Percentiles rank a stretch among this genome's conserved stretches.
These are phyloP conservation scores for Sugiyamaella chiloensis DNA, from an alignment of 805 yeast genomes.

Conservation along the genomic window DNA sequence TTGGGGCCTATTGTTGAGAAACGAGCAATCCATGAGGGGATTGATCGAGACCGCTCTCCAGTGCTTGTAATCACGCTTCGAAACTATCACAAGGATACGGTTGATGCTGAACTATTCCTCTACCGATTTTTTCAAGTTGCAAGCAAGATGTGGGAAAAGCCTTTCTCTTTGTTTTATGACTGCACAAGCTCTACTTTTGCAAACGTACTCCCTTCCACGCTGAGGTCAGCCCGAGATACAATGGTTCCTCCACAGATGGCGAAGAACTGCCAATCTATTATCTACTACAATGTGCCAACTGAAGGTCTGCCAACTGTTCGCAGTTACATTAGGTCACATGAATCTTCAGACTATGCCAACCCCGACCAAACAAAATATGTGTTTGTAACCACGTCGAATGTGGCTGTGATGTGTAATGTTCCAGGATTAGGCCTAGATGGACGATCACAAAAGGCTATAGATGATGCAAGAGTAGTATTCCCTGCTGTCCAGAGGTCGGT, in stretches of 20 bases:
- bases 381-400: constrained; percentile 49
- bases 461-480: constrained; percentile 19
- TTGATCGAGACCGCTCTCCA: constrained; percentile 72
- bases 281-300: constrained; percentile 44
- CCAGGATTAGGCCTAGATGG: constrained; percentile 43
- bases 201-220: constrained; percentile 31
- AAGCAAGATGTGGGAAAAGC: constrained; percentile 68
- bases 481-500: background rate
- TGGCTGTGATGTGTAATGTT: constrained; percentile 39
- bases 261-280: constrained; percentile 51
- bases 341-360: constrained; percentile 21
- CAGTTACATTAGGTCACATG: constrained; percentile 24
- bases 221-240: constrained; percentile 36
- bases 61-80: constrained; percentile 50
- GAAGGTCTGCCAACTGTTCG: constrained; percentile 29
- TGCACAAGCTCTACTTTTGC: constrained; percentile 55
- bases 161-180: constrained; percentile 61
- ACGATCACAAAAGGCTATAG: constrained; percentile 40
- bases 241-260: constrained; percentile 52
- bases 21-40: constrained; percentile 57
- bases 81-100: constrained; percentile 34
- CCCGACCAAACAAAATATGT: constrained; percentile 32
- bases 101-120: constrained; percentile 49
- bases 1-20: constrained; percentile 43
- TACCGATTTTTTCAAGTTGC: constrained; percentile 63